These are phyloP conservation scores for Theobroma grandiflorum DNA, from an alignment of 441 rosid species.

Conservation along the genomic window DNA sequence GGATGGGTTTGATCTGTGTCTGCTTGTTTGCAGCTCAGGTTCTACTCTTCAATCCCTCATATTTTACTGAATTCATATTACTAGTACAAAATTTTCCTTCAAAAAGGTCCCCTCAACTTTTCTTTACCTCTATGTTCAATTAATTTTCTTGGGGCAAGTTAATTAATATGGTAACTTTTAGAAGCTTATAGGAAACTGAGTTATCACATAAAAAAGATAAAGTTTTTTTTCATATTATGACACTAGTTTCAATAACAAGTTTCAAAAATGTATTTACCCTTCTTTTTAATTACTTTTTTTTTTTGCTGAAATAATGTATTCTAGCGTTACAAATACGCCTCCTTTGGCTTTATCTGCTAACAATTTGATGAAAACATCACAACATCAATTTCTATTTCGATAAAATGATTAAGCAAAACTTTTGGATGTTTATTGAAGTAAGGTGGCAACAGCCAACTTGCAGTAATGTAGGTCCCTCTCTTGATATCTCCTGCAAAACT, in stretches of 20 bases:
- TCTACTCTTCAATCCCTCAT: conserved; percentile 6
- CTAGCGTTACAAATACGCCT: neutral
- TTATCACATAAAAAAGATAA: neutral
- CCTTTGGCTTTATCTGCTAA: neutral
- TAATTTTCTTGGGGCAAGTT: conserved; percentile 5
- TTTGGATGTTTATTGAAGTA: neutral
- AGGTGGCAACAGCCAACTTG: neutral
- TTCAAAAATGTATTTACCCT: neutral
- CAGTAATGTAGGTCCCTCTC: neutral
- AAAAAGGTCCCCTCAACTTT: neutral
- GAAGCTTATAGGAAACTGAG: neutral
- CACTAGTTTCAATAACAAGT: neutral
- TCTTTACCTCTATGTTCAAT: neutral
- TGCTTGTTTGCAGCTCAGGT: conserved; percentile 91
- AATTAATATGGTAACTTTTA: neutral
- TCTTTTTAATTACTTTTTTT: neutral
- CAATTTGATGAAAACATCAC: neutral
- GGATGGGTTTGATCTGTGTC: conserved; percentile 93
- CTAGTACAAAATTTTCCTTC: neutral
- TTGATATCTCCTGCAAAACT: neutral
- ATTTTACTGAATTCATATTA: neutral
- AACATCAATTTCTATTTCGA: neutral
- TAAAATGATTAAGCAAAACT: conserved; percentile 7
- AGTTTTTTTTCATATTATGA: too few relatives aligned
- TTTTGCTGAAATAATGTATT: neutral